Evolutionary conservation across 2,329 filamentous ascomycete species (phyloP).

Genomic region (Geosmithia flava): DNA sequence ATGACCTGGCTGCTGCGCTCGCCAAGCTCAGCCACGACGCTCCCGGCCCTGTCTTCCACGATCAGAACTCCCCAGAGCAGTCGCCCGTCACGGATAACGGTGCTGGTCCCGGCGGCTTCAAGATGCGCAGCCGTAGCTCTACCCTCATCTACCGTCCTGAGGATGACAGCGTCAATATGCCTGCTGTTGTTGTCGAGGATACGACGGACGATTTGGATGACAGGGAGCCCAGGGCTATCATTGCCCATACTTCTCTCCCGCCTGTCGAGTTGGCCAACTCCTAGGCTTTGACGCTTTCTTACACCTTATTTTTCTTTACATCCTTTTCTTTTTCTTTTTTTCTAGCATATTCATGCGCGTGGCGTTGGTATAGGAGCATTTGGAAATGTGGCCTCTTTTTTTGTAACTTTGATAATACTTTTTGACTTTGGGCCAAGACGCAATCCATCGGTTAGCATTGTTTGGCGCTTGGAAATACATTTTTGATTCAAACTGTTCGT

Average conservation of each 20-base stretch:
- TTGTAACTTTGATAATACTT: neutral
- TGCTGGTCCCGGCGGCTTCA: conserved; percentile 8
- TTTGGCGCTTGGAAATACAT: neutral
- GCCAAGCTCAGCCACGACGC: conserved; percentile 43
- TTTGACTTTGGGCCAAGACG: too few relatives aligned
- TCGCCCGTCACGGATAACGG: conserved; percentile 15
- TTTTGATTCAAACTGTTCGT: neutral
- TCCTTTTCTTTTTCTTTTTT: neutral
- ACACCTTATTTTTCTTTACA: neutral
- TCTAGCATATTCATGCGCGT: neutral
- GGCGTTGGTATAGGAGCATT: neutral
- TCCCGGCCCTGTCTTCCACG: conserved; percentile 21
- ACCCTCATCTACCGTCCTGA: conserved; percentile 55
- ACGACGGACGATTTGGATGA: conserved; percentile 44
- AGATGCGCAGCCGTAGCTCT: conserved; percentile 44
- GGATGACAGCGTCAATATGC: conserved; percentile 41
- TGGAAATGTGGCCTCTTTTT: neutral
- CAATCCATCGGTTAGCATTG: neutral
- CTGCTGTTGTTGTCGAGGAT: conserved; percentile 55
- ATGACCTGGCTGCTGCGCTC: conserved; percentile 55
- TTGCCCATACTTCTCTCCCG: conserved; percentile 49
- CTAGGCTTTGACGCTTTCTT: neutral
- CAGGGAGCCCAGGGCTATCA: conserved; percentile 32
- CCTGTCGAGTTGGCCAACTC: conserved; percentile 53
- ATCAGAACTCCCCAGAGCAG: conserved; percentile 13